A percentile compares a stretch with the other conserved stretches of the same genome.
Conservation (phyloP, 352 stramenopile genomes). For the Phytophthora pluvialis region DNA sequence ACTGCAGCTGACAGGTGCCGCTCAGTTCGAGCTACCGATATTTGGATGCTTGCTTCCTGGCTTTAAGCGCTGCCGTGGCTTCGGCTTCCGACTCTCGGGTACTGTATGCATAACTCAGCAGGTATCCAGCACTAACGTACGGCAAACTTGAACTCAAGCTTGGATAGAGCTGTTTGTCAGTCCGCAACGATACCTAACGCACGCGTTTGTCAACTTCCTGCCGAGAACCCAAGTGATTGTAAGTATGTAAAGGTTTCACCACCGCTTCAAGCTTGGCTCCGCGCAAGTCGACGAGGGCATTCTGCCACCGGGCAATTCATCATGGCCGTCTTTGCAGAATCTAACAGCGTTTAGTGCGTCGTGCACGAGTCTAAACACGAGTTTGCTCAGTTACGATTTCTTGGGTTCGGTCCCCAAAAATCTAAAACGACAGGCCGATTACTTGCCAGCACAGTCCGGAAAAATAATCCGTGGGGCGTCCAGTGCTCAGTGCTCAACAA, state of each 20-base stretch:
- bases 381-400: not conserved
- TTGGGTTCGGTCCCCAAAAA: not conserved
- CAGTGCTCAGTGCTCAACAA: not conserved
- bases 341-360: no score
- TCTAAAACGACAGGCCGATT: conserved; percentile 1
- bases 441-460: not conserved
- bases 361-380: not conserved
- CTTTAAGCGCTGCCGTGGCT: not conserved
- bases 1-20: conserved; percentile 4
- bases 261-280: conserved; percentile 1
- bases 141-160: not conserved
- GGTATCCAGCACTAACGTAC: not conserved
- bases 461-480: conserved; percentile 10
- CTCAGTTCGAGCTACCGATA: not conserved
- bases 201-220: not conserved
- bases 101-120: not conserved
- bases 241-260: conserved; percentile 3
- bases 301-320: not conserved
- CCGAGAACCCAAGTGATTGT: not conserved
- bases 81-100: not conserved
- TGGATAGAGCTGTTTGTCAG: not conserved
- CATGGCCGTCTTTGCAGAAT: not conserved
- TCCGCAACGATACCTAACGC: not conserved
- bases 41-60: not conserved
- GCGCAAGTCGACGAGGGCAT: not conserved